Percentiles rank a stretch among this genome's conserved stretches.
These are phyloP conservation scores for Phoma sp. DNA, from an alignment of 2,329 filamentous ascomycete genomes.

Conservation along the genomic window DNA sequence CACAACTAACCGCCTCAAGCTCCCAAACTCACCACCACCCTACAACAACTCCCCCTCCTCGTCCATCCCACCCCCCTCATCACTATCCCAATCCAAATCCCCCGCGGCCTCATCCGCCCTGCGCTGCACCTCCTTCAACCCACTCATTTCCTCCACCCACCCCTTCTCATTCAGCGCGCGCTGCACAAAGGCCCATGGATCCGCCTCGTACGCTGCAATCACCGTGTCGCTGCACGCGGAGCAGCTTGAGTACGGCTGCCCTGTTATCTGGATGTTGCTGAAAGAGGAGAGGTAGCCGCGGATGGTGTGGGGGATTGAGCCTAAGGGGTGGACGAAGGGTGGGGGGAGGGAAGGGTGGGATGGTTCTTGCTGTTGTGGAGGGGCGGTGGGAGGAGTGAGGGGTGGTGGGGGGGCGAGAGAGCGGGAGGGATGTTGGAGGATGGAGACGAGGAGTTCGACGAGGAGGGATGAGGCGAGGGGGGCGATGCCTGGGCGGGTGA, in stretches of 20 bases:
- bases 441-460: constrained; percentile 86
- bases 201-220: constrained; percentile 69
- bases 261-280: constrained; percentile 75
- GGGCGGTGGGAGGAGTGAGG: constrained; percentile 14
- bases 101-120: constrained; percentile 55
- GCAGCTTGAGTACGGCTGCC: constrained; percentile 79
- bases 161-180: constrained; percentile 76
- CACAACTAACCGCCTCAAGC: background rate
- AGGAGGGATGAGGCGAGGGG: constrained; percentile 90
- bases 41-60: constrained; percentile 60
- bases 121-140: constrained; percentile 71
- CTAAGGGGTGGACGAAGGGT: constrained; percentile 66
- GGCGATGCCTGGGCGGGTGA: constrained; percentile 90
- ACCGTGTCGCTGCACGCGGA: constrained; percentile 79
- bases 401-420: constrained; percentile 44
- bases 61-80: constrained; percentile 57
- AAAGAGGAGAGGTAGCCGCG: constrained; percentile 79
- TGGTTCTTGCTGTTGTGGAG: constrained; percentile 18
- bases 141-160: constrained; percentile 79
- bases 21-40: background rate
- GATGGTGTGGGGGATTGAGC: constrained; percentile 79
- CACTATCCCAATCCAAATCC: constrained; percentile 66
- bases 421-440: constrained; percentile 72
- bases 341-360: constrained; percentile 42
- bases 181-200: constrained; percentile 80